phyloP scores from a whole-genome alignment of 2,329 filamentous ascomycete species.

The Colletotrichum chlorophyti region DNA sequence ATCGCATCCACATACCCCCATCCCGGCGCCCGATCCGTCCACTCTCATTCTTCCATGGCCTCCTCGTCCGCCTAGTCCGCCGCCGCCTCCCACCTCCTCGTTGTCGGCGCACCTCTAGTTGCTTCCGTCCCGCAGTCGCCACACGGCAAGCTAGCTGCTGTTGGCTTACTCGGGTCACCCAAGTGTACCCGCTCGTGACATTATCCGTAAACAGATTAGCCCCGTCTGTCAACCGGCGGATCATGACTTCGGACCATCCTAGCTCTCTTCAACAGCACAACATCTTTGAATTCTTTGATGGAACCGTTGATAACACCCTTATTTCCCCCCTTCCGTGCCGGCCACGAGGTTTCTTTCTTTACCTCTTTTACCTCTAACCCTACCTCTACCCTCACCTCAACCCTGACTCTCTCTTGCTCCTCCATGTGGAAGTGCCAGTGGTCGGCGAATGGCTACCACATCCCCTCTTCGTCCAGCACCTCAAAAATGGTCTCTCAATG shows the following conservation, averaged over 20 bases:
- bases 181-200: conserved; percentile 31
- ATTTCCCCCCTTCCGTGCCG: conserved; percentile 11
- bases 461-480: conserved; percentile 25
- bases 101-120: conserved; percentile 7
- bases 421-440: conserved; percentile 26
- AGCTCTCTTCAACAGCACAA: conserved; percentile 22
- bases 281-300: conserved; percentile 16
- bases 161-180: conserved; percentile 21
- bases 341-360: not conserved
- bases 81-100: conserved; percentile 4
- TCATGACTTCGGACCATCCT: conserved; percentile 30
- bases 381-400: conserved; percentile 1
- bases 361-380: not conserved
- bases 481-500: conserved; percentile 37
- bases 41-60: conserved; percentile 6
- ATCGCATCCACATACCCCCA: conserved; percentile 18
- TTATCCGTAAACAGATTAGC: conserved; percentile 31
- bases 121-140: conserved; percentile 21
- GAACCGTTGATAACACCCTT: conserved; percentile 28
- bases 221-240: conserved; percentile 29
- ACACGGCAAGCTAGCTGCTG: conserved; percentile 17
- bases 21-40: conserved; percentile 11
- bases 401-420: conserved; percentile 22
- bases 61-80: conserved; percentile 6
- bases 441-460: conserved; percentile 33